These are phyloP conservation scores for Aureobasidium musti DNA, from an alignment of 2,329 filamentous ascomycete species.

Conservation along the genomic window DNA sequence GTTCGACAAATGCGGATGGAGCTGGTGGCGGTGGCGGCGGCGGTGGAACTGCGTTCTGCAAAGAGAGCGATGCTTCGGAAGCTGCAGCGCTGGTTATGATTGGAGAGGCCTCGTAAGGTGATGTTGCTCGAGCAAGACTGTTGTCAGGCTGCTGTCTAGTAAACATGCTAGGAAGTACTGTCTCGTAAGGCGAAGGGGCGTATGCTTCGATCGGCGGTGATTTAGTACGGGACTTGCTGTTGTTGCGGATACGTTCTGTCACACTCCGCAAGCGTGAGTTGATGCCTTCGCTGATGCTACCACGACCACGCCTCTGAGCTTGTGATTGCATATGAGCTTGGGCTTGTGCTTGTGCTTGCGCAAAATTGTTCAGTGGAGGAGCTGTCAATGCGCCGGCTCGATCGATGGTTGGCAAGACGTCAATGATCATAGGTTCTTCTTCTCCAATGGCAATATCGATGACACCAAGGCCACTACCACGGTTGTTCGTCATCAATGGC, in stretches of 20 bases:
- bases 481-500: slow-evolving; percentile 37
- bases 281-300: slow-evolving; percentile 62
- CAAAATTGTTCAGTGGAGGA: slow-evolving; percentile 37
- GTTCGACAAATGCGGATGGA: slow-evolving; percentile 25
- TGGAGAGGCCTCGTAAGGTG: slow-evolving; percentile 15
- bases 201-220: slow-evolving; percentile 46
- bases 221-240: slow-evolving; percentile 55
- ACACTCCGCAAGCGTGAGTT: slow-evolving; percentile 57
- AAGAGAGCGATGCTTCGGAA: slow-evolving; percentile 36
- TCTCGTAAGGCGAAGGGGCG: slow-evolving; percentile 48
- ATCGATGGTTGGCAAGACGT: slow-evolving; percentile 37
- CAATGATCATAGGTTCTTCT: slow-evolving; percentile 33
- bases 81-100: slow-evolving; percentile 31
- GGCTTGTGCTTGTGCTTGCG: slow-evolving; percentile 27
- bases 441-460: slow-evolving; percentile 53
- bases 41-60: slow-evolving; percentile 39
- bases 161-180: slow-evolving; percentile 40
- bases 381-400: slow-evolving; percentile 35
- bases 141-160: slow-evolving; percentile 28
- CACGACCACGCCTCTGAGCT: slow-evolving; percentile 55
- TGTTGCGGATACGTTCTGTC: slow-evolving; percentile 61
- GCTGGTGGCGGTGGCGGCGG: slow-evolving; percentile 24
- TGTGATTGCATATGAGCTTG: slow-evolving; percentile 41
- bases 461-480: slow-evolving; percentile 35
- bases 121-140: slow-evolving; percentile 5